These are phyloP conservation scores for Cyberlindnera subsufficiens DNA, from an alignment of 805 yeast species.

Conservation along the genomic window DNA sequence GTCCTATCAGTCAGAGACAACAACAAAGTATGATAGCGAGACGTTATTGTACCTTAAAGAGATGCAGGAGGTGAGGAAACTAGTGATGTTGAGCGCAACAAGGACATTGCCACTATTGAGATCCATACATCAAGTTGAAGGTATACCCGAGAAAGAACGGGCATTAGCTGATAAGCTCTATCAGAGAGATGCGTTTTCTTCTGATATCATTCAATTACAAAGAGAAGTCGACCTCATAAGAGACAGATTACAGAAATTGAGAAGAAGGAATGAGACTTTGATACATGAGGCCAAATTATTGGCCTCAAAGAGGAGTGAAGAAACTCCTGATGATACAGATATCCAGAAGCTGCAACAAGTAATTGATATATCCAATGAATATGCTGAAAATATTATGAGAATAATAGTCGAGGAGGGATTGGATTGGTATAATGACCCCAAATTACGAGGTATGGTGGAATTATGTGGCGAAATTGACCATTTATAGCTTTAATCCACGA, in stretches of 20 bases:
- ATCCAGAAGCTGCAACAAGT: conserved; percentile 2
- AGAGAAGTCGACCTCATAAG: conserved; percentile 1
- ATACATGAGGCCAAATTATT: conserved; percentile 1
- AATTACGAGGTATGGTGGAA: conserved; percentile 23
- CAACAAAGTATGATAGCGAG: neutral
- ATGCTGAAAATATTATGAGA: conserved; percentile 21
- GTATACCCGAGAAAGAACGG: conserved; percentile 14
- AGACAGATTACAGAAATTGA: neutral
- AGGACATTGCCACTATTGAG: conserved; percentile 17
- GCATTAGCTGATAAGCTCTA: conserved; percentile 7
- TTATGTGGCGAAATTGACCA: conserved; percentile 5
- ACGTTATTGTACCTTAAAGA: conserved; percentile 6
- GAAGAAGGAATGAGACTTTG: neutral
- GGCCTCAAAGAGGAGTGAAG: neutral
- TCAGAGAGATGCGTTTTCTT: conserved; percentile 11
- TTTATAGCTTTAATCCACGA: neutral
- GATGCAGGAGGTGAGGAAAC: conserved; percentile 9
- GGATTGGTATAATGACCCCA: conserved; percentile 27
- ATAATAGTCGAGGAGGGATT: conserved; percentile 29
- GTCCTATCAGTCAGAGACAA: too few species aligned
- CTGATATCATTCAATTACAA: conserved; percentile 6
- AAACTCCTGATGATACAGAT: neutral
- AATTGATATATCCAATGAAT: conserved; percentile 2
- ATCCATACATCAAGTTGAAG: conserved; percentile 23
- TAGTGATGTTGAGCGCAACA: conserved; percentile 14